Conservation (phyloP, 225 moss, liverwort and hornwort genomes). For the Polytrichum formosum region DNA sequence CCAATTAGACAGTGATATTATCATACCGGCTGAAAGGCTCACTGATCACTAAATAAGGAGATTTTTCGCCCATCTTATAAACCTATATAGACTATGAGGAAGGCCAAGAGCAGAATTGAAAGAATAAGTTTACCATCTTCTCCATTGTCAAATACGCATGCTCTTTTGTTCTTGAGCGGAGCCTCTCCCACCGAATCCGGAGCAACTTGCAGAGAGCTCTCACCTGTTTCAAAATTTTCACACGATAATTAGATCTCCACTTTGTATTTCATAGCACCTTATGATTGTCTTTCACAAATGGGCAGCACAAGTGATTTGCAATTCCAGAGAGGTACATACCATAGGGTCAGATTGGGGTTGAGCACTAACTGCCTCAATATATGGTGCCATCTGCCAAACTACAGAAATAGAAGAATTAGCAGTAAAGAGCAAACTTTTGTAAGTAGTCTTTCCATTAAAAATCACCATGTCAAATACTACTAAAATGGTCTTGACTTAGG, state of each 20-base stretch:
- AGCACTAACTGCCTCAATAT: slow-evolving; percentile 81
- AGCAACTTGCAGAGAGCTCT: slow-evolving; percentile 82
- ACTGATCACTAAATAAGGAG: too few species aligned
- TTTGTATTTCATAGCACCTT: too few species aligned
- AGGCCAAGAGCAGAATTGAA: neutral
- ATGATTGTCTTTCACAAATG: too few species aligned
- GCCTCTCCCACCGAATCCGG: slow-evolving; percentile 88
- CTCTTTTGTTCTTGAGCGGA: slow-evolving; percentile 81
- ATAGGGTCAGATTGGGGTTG: slow-evolving; percentile 75
- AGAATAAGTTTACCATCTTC: slow-evolving; percentile 40
- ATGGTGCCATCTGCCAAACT: slow-evolving; percentile 99
- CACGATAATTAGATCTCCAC: too few species aligned
- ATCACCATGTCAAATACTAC: too few species aligned
- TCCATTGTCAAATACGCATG: slow-evolving; percentile 89
- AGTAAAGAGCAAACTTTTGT: too few species aligned
- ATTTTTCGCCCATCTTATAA: too few species aligned
- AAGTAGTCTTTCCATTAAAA: too few species aligned
- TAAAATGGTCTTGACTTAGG: too few species aligned
- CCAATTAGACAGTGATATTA: too few species aligned
- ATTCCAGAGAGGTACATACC: slow-evolving; percentile 38
- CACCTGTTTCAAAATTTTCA: slow-evolving; percentile 35
- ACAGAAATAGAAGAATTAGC: slow-evolving; percentile 6
- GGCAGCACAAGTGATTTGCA: neutral
- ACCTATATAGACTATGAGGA: too few species aligned
- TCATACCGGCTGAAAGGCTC: too few species aligned